Percentiles rank a stretch among this genome's conserved stretches.
These are phyloP conservation scores for Psilocybe tampanensis DNA, from an alignment of 768 basidiomycete genomes.

Conservation along the genomic window DNA sequence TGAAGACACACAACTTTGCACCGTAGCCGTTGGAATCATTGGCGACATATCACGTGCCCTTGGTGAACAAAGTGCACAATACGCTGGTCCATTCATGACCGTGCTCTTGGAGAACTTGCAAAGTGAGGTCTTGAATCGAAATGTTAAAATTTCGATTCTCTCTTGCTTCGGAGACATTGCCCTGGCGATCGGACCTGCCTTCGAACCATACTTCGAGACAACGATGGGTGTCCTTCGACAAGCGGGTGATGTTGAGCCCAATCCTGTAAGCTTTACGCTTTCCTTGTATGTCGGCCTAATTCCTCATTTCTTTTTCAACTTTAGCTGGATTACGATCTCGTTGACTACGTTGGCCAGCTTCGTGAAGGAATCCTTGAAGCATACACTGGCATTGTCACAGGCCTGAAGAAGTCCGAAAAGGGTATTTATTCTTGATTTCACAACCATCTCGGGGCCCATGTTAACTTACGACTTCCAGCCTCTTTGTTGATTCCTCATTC, in stretches of 20 bases:
- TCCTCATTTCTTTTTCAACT: background rate
- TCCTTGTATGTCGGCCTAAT: background rate
- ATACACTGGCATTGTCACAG: slow-evolving; percentile 92
- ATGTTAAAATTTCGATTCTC: slow-evolving; percentile 96
- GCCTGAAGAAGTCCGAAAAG: slow-evolving; percentile 82
- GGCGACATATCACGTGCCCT: slow-evolving; percentile 96
- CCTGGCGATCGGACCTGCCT: slow-evolving; percentile 82
- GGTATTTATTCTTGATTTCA: slow-evolving; percentile 38
- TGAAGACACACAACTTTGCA: slow-evolving; percentile 95
- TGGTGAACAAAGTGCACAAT: slow-evolving; percentile 80
- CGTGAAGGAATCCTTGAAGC: slow-evolving; percentile 97
- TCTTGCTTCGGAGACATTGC: slow-evolving; percentile 97
- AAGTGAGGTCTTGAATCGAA: slow-evolving; percentile 86
- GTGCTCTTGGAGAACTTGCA: slow-evolving; percentile 90
- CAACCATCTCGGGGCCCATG: slow-evolving; percentile 5
- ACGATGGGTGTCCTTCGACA: slow-evolving; percentile 91
- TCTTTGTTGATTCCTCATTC: slow-evolving; percentile 70
- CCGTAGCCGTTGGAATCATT: slow-evolving; percentile 93
- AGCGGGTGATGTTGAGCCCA: slow-evolving; percentile 86
- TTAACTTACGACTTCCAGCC: slow-evolving; percentile 27
- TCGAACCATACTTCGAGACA: slow-evolving; percentile 87
- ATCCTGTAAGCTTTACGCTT: slow-evolving; percentile 60
- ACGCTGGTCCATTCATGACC: slow-evolving; percentile 88
- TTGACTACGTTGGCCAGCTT: slow-evolving; percentile 89
- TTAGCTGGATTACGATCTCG: slow-evolving; percentile 83